Evolutionary conservation across 2,329 filamentous ascomycete species (phyloP), one percentile per base, ranked within the genome.

Genomic region (Daldinia sp.): DNA sequence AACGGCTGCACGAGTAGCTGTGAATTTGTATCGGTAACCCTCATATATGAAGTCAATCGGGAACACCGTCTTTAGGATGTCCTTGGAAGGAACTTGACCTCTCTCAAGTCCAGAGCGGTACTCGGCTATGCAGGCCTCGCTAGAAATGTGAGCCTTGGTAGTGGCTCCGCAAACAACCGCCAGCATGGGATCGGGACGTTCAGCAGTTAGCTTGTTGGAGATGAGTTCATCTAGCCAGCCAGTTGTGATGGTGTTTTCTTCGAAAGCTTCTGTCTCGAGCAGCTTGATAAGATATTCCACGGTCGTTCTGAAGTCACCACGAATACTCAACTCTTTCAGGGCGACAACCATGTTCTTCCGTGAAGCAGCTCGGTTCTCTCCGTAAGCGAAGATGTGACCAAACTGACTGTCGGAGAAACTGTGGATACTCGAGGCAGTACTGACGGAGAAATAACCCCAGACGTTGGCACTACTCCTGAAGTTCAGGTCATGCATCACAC

Each of bases 401-500:
- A 99, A 99, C 76, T 99, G 95, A 75, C 92, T 96, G 82, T 99
- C 95, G 6, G 95, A 98, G 85, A 97, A 99, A 79, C 93, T 97
- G 87, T 99, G 95, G 70, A 99, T 99, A 79, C 94, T 94, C 82
- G 94, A 94, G 58, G 93, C 90, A 8, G 94, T 95, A 82, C 94
- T 92, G 78, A 99, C 95, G 54, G 95, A 99, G 88, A 99, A 99
- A 81, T 99, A 99, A 85, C 95, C 95, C 95, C 95, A 99, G 58
- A 98, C 95, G 72, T 99, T 99, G 67, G 95, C 98, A 78, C 93
- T 97, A 83, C 91, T 96, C 76, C 95, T 88, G 88, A 99, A 99
- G 85, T 99, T 99, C 75, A 99, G 84, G 76, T 99, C 95, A 82
- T 98, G 95, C 88, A 99, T 96, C 54, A 94, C 96, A 88, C 95